phyloP scores from a whole-genome alignment of 2,329 filamentous ascomycete species.

The Fusarium pseudograminearum region DNA sequence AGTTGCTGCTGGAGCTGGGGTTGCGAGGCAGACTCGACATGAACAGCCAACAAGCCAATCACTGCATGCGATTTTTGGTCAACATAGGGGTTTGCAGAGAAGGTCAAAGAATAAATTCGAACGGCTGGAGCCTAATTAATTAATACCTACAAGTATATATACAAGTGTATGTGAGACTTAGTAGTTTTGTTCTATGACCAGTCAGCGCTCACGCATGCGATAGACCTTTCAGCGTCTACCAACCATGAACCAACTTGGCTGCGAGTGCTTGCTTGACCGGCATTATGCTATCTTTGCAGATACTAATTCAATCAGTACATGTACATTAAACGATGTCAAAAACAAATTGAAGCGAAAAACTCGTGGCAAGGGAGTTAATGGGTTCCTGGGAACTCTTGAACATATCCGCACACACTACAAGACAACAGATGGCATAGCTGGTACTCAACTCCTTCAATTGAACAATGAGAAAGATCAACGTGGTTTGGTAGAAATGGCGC shows the following conservation, averaged over 20 bases:
- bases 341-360: not conserved
- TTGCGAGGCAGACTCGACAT: conserved; percentile 5
- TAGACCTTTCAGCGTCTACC: not conserved
- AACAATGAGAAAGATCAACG: fast-evolving
- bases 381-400: not conserved
- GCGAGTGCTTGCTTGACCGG: conserved; percentile 8
- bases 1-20: not conserved
- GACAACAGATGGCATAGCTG: not conserved
- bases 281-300: not conserved
- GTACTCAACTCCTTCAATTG: not conserved
- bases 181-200: not conserved
- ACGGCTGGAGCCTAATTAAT: not conserved
- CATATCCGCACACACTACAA: not conserved
- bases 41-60: not conserved
- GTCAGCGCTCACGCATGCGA: not conserved
- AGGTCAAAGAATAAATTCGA: not conserved
- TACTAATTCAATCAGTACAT: not conserved
- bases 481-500: conserved; percentile 18
- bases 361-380: not conserved
- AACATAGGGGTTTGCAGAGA: not conserved
- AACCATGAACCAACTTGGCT: not conserved
- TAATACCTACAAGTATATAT: not conserved
- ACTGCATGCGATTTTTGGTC: fast-evolving
- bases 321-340: not conserved
- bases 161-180: not conserved